phyloP scores from a whole-genome alignment of 768 basidiomycete species.

The Saitozyma podzolica region DNA sequence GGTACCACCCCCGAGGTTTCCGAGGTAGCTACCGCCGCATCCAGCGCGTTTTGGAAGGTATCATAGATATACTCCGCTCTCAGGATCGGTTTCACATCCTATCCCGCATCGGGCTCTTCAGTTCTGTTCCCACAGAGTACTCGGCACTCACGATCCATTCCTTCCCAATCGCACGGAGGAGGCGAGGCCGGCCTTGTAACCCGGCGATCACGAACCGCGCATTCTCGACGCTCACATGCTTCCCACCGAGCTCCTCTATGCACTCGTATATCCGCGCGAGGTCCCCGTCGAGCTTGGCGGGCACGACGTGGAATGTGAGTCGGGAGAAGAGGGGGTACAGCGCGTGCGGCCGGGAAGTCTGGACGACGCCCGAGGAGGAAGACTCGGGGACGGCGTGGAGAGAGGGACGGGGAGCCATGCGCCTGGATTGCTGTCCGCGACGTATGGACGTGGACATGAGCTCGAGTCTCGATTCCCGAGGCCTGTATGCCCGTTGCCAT shows the following conservation, averaged over 20 bases:
- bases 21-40: conserved; percentile 6
- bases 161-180: conserved; percentile 28
- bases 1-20: conserved; percentile 6
- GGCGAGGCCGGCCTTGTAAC: conserved; percentile 39
- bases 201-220: conserved; percentile 35
- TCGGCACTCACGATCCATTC: conserved; percentile 28
- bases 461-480: too few relatives aligned
- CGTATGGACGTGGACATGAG: too few relatives aligned
- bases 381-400: conserved; percentile 22
- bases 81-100: conserved; percentile 35
- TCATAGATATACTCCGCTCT: conserved; percentile 34
- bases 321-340: conserved; percentile 45
- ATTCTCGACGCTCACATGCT: conserved; percentile 19
- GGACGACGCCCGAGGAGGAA: conserved; percentile 25
- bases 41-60: conserved; percentile 28
- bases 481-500: too few relatives aligned
- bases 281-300: conserved; percentile 45
- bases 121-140: neutral
- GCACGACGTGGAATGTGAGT: conserved; percentile 43
- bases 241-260: conserved; percentile 47
- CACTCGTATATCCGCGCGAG: conserved; percentile 28
- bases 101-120: conserved; percentile 1
- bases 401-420: conserved; percentile 34
- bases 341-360: conserved; percentile 4
- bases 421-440: neutral